Evolutionary conservation across 2,329 filamentous ascomycete species (phyloP), one percentile per base, ranked within the genome.

Genomic region (Acrocalymma vagum): DNA sequence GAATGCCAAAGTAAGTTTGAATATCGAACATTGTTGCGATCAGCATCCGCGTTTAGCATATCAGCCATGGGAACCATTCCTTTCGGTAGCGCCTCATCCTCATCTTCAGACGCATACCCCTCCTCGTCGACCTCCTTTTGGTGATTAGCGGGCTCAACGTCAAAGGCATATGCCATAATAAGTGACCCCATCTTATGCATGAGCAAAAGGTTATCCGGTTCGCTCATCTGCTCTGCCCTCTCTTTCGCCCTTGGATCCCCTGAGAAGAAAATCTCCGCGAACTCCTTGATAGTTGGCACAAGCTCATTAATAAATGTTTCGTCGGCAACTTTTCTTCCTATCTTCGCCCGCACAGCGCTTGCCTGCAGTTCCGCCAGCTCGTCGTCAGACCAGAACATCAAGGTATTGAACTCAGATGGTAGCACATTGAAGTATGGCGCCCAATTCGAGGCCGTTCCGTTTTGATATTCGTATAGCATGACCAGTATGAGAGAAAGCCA

Each of bases 81-180:
- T 71, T 95, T 89, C 13, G 79, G 73, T 4, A 77, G 56, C 4
- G 69, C 67, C n/a, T 70, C 74, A 21, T 78, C 75, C 46, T 77
- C 73, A 14, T 73, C 72, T 45, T 76, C 74, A 18, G 72, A 72
- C 4, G 61, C 67, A 42, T 71, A 74, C 13, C 76, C 76, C 31
- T 80, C 79, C 3, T 84, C 80, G 2, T 83, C 81, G 1, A 82
- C 76, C 4, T 84, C 76, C 15, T 83, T 79, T 10, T 49, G 48
- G 5, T 44, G 33, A 24, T 54, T 47, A 10, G 57, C 62, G 23
- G 77, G 77, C 51, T 84, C 82, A 6, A 95, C 80, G 54, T 96
- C 91, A 63, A 96, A 96, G 0, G 90, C 90, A 63, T 95, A 96
- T 0, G 90, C 87, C 90, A 96, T 95, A 53, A 96, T 93, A 11